phyloP scores from a whole-genome alignment of 75 land plant genomes.

The Adiantum capillusveneris region DNA sequence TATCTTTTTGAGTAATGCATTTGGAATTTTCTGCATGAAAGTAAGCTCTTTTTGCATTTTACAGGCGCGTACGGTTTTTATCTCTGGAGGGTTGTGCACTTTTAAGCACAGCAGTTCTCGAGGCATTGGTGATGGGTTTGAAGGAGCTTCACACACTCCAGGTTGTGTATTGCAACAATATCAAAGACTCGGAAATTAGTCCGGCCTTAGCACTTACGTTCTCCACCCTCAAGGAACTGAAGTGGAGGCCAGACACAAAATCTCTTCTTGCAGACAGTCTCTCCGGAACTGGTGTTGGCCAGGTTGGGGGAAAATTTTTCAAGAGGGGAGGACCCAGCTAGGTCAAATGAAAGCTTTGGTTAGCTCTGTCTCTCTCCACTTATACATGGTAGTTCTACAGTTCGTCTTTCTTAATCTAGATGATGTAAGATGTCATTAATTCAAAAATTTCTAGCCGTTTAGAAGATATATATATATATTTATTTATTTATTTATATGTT shows the following conservation, averaged over 20 bases:
- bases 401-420: too few species aligned
- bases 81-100: constrained; percentile 35
- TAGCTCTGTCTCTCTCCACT: too few species aligned
- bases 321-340: constrained; percentile 2
- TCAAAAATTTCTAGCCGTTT: too few species aligned
- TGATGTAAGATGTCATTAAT: too few species aligned
- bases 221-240: constrained; percentile 31
- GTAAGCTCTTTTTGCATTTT: neutral
- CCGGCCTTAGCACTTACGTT: constrained; percentile 23
- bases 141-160: constrained; percentile 33
- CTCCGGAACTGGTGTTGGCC: constrained; percentile 33
- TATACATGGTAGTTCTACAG: too few species aligned
- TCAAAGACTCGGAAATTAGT: constrained; percentile 27
- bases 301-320: constrained; percentile 30
- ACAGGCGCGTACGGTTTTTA: constrained; percentile 21
- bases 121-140: constrained; percentile 19
- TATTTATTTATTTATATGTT: too few species aligned
- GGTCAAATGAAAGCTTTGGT: too few species aligned
- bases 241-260: constrained; percentile 36
- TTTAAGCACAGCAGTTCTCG: constrained; percentile 25
- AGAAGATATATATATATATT: too few species aligned
- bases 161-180: constrained; percentile 26
- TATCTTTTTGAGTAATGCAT: too few species aligned
- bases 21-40: too few species aligned
- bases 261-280: constrained; percentile 30